These are phyloP conservation scores for Sinapis alba DNA, from an alignment of 441 rosid species.

Conservation along the genomic window DNA sequence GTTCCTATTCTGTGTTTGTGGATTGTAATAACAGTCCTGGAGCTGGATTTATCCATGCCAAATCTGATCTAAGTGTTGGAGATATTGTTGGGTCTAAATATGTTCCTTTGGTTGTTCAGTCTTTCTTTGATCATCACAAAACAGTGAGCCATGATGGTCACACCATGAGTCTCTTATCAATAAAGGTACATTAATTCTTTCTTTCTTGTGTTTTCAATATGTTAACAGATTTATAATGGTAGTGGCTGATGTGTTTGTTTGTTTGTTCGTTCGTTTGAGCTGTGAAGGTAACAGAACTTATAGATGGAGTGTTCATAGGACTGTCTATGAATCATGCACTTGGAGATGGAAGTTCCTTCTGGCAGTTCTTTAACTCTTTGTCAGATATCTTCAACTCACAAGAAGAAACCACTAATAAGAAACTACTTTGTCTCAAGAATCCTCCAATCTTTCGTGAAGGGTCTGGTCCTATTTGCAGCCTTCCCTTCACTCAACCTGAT, in stretches of 20 bases:
- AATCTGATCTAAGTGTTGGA: conserved; percentile 44
- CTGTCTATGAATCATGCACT: conserved; percentile 64
- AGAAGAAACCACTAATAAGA: not conserved
- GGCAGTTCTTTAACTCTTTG: conserved; percentile 55
- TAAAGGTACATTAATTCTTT: not conserved
- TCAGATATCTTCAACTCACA: not conserved
- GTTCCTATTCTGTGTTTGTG: conserved; percentile 46
- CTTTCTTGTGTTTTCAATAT: not conserved
- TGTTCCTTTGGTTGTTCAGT: conserved; percentile 56
- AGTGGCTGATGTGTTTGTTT: not conserved
- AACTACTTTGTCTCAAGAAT: conserved; percentile 37
- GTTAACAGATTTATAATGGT: not conserved
- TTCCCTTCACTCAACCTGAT: conserved; percentile 51
- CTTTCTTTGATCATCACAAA: conserved; percentile 65
- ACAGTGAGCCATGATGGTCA: conserved; percentile 63
- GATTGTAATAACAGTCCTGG: conserved; percentile 72
- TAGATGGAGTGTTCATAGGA: conserved; percentile 78
- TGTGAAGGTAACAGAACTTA: conserved; percentile 51
- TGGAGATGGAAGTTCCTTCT: conserved; percentile 69
- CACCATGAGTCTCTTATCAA: conserved; percentile 47
- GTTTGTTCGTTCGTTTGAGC: not conserved
- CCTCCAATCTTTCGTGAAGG: conserved; percentile 63
- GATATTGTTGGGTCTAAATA: conserved; percentile 58
- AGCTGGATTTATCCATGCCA: conserved; percentile 61
- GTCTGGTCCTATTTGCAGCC: conserved; percentile 37